Evolutionary conservation across 208 protist species (phyloP).

Genomic region (Strigomonas culicis): DNA sequence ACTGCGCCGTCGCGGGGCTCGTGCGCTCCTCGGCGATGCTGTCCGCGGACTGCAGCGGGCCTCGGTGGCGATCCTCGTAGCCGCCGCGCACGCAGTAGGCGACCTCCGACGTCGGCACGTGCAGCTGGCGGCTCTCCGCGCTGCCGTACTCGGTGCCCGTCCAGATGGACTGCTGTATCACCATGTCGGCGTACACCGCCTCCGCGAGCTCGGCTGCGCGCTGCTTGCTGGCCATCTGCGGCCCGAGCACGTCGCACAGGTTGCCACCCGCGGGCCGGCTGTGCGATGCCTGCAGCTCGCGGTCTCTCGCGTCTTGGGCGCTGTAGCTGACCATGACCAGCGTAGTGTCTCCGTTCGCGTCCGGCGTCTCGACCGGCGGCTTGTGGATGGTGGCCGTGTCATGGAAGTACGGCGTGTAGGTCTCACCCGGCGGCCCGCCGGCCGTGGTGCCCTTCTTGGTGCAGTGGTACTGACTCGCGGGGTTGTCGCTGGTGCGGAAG

Average conservation of each 20-base stretch:
- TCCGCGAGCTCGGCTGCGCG: constrained; percentile 31
- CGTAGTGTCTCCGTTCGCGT: background rate
- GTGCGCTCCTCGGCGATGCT: background rate
- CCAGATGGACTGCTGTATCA: constrained; percentile 17
- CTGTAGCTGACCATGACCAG: constrained; percentile 45
- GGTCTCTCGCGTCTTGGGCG: constrained; percentile 24
- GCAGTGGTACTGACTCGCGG: background rate
- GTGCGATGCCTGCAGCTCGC: constrained; percentile 16
- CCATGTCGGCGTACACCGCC: constrained; percentile 26
- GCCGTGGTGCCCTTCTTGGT: background rate
- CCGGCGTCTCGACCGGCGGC: constrained; percentile 2
- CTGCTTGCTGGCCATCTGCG: constrained; percentile 32
- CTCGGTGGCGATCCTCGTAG: constrained; percentile 21
- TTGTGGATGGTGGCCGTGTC: constrained; percentile 40
- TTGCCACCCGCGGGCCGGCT: background rate
- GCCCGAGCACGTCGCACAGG: constrained; percentile 30
- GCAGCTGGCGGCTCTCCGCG: constrained; percentile 12
- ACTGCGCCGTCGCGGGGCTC: background rate
- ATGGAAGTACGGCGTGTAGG: constrained; percentile 50
- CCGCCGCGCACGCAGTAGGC: constrained; percentile 38
- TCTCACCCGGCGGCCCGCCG: background rate
- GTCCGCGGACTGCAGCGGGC: background rate
- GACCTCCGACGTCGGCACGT: constrained; percentile 38
- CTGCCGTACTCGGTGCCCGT: constrained; percentile 14
- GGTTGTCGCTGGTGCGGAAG: constrained; percentile 18